Conservation (phyloP, 495 filamentous ascomycete species). For the Neurospora sp. region DNA sequence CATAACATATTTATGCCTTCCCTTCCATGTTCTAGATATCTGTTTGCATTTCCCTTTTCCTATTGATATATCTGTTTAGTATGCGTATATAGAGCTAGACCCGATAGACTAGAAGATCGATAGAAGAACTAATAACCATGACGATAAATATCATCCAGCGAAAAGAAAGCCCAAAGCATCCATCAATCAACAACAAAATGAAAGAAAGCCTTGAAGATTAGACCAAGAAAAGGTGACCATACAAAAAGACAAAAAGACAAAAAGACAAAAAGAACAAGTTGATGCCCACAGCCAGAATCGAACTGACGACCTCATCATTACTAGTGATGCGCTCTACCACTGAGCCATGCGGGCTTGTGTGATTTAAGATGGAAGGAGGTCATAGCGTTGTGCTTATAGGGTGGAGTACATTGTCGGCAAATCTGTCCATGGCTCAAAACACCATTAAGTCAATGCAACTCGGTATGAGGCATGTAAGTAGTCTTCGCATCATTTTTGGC, state of each 20-base stretch:
- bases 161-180: not conserved
- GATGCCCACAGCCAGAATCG: constrained; percentile 17
- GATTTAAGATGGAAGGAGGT: not conserved
- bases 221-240: too few relatives aligned
- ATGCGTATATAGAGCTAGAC: not conserved
- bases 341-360: constrained; percentile 15
- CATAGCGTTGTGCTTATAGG: not conserved
- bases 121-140: not conserved
- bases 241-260: too few relatives aligned
- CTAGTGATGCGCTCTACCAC: constrained; percentile 20
- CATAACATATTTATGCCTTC: not conserved
- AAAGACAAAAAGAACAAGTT: not conserved
- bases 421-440: too few relatives aligned
- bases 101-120: not conserved
- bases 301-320: constrained; percentile 18
- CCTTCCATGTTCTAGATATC: not conserved
- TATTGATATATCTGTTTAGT: not conserved
- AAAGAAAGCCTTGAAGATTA: too few relatives aligned
- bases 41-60: not conserved
- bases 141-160: not conserved
- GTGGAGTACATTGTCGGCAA: too few relatives aligned
- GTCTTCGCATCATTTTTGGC: too few relatives aligned
- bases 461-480: too few relatives aligned
- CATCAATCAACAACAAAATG: too few relatives aligned
- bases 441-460: too few relatives aligned